These are phyloP conservation scores for Claviceps sorghi DNA, from an alignment of 2,329 filamentous ascomycete species.

Conservation along the genomic window DNA sequence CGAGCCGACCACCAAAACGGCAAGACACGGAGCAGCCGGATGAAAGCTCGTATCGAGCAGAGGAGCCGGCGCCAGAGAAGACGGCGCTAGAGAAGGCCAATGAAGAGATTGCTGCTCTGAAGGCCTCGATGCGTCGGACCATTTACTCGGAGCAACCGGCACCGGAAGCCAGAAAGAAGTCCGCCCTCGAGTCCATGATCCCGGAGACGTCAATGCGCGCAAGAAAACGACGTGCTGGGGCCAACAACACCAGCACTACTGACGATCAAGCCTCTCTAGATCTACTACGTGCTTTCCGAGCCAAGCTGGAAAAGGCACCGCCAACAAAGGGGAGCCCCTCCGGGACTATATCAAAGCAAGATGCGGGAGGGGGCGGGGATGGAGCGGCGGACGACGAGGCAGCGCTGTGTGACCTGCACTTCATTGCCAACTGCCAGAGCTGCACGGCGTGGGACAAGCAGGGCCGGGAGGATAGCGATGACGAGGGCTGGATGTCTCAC, in stretches of 20 bases:
- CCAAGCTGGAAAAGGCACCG: constrained; percentile 49
- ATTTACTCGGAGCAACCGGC: constrained; percentile 31
- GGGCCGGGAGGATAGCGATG: constrained; percentile 43
- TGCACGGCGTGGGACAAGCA: constrained; percentile 71
- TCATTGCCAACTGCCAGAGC: constrained; percentile 88
- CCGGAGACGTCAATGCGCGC: constrained; percentile 56
- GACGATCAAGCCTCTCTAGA: constrained; percentile 53
- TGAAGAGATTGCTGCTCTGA: constrained; percentile 65
- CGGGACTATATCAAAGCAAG: constrained; percentile 25
- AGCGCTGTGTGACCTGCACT: constrained; percentile 79
- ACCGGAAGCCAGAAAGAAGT: constrained; percentile 43
- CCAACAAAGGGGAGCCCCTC: constrained; percentile 24
- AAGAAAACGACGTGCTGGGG: constrained; percentile 52
- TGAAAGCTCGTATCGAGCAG: constrained; percentile 13
- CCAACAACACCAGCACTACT: constrained; percentile 31
- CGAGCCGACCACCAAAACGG: neutral
- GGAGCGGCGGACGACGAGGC: constrained; percentile 46
- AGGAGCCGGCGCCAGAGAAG: constrained; percentile 22
- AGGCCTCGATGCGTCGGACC: constrained; percentile 65
- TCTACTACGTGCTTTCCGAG: constrained; percentile 65
- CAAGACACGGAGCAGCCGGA: constrained; percentile 7
- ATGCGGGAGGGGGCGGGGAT: constrained; percentile 10
- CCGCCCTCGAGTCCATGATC: constrained; percentile 58
- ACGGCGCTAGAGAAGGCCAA: constrained; percentile 55
- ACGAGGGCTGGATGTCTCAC: constrained; percentile 74